A percentile compares a stretch with the other conserved stretches of the same genome.
These are phyloP conservation scores for Tetrapisispora nanseiensis DNA, from an alignment of 805 yeast genomes.

Conservation along the genomic window DNA sequence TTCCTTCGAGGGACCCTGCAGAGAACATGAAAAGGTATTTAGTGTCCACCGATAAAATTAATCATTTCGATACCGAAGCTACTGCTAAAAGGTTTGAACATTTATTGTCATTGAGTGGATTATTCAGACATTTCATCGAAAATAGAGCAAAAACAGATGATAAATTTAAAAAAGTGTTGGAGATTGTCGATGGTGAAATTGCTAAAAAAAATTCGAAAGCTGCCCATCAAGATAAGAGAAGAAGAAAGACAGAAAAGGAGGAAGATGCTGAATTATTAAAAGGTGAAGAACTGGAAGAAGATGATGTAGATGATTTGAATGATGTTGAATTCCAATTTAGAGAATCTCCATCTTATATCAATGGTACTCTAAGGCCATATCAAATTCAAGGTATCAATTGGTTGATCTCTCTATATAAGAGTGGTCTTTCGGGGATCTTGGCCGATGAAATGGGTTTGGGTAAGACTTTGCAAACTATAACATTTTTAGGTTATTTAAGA, in stretches of 20 bases:
- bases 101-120: constrained; percentile 51
- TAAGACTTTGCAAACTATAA: constrained; percentile 70
- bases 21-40: constrained; percentile 20
- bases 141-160: constrained; percentile 56
- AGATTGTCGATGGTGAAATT: constrained; percentile 25
- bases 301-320: constrained; percentile 11
- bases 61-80: constrained; percentile 42
- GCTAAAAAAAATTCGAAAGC: constrained; percentile 8
- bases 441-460: constrained; percentile 88
- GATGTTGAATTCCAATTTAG: constrained; percentile 42
- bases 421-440: constrained; percentile 61
- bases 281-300: constrained; percentile 23
- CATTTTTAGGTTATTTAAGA: constrained; percentile 63
- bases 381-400: constrained; percentile 77
- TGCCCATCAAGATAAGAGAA: constrained; percentile 34
- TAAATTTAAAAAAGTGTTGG: constrained; percentile 42
- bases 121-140: constrained; percentile 60
- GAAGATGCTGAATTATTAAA: constrained; percentile 69
- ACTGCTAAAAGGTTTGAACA: constrained; percentile 61
- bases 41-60: constrained; percentile 14
- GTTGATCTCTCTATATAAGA: constrained; percentile 59
- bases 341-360: constrained; percentile 69
- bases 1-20: constrained; percentile 12
- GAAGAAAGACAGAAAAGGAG: constrained; percentile 66
- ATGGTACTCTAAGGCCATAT: constrained; percentile 59